Base-by-base conservation (phyloP, 306 rosid genomes). In the Ammopiptanthus mongolicus region DNA sequence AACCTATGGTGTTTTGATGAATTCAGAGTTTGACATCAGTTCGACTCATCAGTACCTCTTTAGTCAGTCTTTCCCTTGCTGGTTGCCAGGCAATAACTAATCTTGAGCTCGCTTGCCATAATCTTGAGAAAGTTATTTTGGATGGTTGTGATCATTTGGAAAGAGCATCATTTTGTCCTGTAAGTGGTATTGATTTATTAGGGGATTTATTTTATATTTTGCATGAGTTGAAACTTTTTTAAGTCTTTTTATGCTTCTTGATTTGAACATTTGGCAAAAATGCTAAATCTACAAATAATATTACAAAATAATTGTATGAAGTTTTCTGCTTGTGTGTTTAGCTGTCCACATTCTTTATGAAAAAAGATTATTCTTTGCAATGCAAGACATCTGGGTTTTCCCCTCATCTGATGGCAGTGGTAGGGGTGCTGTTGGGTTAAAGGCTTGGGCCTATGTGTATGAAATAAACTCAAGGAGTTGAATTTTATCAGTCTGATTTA, bases 131-230 rank as follows among this genome's bases (percentile, higher is more conserved):
- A 73, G 91, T 92, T 75, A 78, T 87, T 73, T 83, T 92, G 77
- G 96, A 92, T 81, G 97, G 97, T 15, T 92, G 97, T 73, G 96
- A 85, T 87, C 92, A 86, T 83, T 87, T 92, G 23, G 96, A 92
- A 78, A 84, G 86, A 14, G 96, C 97, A 18, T 80, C 87, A 17
- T 90, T 92, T 85, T 90, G 77, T 75, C 97, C 96, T 29, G 97
- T 92, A 88, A 86, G 94, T 81, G 72, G 63, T 64, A 36, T 33
- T 85, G 58, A 9, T 71, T 28, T 36, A 4, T 10, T 7, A 6
- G n/a, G 2, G 69, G 55, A 41, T 53, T 44, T 57, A 17, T 66
- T 29, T 9, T 34, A 18, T 65, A 23, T 15, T 39, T n/a, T 76
- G 15, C 56, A 31, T 18, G 60, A 2, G 58, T 59, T 66, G 39